Conservation (phyloP, 306 rosid genomes). For the Trifolium subterraneum region DNA sequence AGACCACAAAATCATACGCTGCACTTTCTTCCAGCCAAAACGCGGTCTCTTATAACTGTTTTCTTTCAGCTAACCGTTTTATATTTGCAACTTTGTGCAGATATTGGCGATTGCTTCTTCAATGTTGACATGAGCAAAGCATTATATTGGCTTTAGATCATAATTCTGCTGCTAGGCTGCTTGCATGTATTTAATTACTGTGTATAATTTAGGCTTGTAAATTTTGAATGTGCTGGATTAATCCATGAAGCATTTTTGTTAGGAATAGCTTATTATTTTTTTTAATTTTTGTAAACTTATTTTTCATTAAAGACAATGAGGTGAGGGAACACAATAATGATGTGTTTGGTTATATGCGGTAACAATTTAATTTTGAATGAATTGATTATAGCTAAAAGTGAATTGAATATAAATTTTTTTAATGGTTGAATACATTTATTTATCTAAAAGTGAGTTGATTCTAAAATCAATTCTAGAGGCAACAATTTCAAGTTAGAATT, state of each 20-base stretch:
- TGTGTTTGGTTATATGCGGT: background rate
- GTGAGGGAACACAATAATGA: slow-evolving; percentile 13
- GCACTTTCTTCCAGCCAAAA: background rate
- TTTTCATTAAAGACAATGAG: slow-evolving; percentile 41
- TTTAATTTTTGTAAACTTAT: slow-evolving; percentile 22
- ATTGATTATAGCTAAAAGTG: background rate
- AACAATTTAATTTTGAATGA: background rate
- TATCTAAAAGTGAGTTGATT: background rate
- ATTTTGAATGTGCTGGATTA: slow-evolving; percentile 49
- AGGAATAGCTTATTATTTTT: slow-evolving; percentile 39
- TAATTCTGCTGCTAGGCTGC: slow-evolving; percentile 35
- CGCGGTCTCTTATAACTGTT: background rate
- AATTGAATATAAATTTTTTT: background rate
- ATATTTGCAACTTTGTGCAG: slow-evolving; percentile 55
- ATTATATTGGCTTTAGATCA: slow-evolving; percentile 26
- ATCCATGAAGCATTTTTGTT: slow-evolving; percentile 43
- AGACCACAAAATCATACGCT: background rate
- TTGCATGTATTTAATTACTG: slow-evolving; percentile 49
- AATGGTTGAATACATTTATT: background rate
- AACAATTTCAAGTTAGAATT: background rate
- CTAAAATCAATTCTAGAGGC: background rate
- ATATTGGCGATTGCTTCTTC: slow-evolving; percentile 50
- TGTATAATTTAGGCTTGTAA: slow-evolving; percentile 66
- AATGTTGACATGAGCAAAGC: slow-evolving; percentile 38
- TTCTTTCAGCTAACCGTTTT: slow-evolving; percentile 34